phyloP scores from a whole-genome alignment of 495 filamentous ascomycete species.

The Aspergillus steynii region DNA sequence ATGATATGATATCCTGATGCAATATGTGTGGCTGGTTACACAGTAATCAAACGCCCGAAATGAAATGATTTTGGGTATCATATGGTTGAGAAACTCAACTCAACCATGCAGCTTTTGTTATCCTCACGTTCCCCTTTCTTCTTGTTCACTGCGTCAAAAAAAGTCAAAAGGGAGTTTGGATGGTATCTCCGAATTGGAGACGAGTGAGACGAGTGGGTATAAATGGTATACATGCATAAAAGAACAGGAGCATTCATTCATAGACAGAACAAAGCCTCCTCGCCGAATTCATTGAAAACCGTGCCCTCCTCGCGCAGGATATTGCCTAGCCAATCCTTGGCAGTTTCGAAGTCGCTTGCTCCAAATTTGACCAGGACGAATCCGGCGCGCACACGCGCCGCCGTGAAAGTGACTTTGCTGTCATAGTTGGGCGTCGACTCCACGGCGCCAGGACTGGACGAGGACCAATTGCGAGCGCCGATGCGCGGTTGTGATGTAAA shows the following conservation, averaged over 20 bases:
- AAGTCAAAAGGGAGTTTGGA: too few relatives aligned
- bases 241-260: conserved; percentile 18
- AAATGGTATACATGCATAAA: background rate
- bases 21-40: background rate
- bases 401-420: conserved; percentile 80
- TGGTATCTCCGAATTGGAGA: background rate
- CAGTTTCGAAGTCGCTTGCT: conserved; percentile 61
- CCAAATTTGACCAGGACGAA: conserved; percentile 89
- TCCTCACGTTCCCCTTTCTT: background rate
- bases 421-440: conserved; percentile 39
- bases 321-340: conserved; percentile 58
- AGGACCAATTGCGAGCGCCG: conserved; percentile 77
- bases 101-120: background rate
- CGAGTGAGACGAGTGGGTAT: background rate
- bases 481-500: conserved; percentile 78
- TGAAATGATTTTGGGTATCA: conserved; percentile 11
- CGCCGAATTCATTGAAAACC: conserved; percentile 60
- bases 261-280: conserved; percentile 62
- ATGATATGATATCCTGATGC: background rate
- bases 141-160: too few relatives aligned
- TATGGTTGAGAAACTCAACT: background rate
- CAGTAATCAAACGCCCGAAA: background rate
- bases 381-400: conserved; percentile 70
- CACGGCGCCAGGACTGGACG: conserved; percentile 28
- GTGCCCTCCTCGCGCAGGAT: conserved; percentile 60